Evolutionary conservation across 306 rosid species (phyloP), one percentile per base, ranked within the genome.

Genomic region (Casuarina cunninghamiana): DNA sequence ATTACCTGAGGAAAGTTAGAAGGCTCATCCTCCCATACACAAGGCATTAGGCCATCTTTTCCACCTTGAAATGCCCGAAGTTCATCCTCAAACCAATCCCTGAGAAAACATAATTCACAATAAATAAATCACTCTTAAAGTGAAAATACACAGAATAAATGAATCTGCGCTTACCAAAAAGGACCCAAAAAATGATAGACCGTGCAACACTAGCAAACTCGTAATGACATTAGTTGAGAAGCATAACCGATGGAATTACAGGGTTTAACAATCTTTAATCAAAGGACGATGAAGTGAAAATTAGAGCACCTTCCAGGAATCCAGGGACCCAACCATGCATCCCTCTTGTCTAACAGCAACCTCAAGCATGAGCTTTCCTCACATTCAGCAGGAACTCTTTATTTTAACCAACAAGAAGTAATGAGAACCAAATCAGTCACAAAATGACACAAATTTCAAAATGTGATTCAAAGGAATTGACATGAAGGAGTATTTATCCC

Each of bases 291-390:
- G 58, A 80, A 35, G 17, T 81, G 68, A 77, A 75, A 49, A 78
- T 77, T 58, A 65, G 82, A 49, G 77, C 66, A 95, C 98, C 98
- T 95, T 88, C 98, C 98, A 72, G 98, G 98, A 82, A 89, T 87
- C 98, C 98, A 95, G 75, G 98, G 98, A 81, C 98, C 98, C 92
- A 95, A 83, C 97, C 97, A 95, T 71, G 98, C 96, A 86, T 95
- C 98, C 86, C 97, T 88, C 86, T 88, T 95, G 86, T 95, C 97
- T 83, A 92, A 84, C 84, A 95, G 87, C 84, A 81, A 83, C 93
- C 97, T 87, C 93, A 92, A 87, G 90, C 98, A 95, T 8, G 97
- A 91, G 81, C 98, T 95, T 80, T 95, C 98, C 74, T 91, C 97
- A 69, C 88, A 87, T 78, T 95, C 97, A 85, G 87, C 84, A 78